phyloP scores from a whole-genome alignment of 2,329 filamentous ascomycete species.

The Fusarium coicis region DNA sequence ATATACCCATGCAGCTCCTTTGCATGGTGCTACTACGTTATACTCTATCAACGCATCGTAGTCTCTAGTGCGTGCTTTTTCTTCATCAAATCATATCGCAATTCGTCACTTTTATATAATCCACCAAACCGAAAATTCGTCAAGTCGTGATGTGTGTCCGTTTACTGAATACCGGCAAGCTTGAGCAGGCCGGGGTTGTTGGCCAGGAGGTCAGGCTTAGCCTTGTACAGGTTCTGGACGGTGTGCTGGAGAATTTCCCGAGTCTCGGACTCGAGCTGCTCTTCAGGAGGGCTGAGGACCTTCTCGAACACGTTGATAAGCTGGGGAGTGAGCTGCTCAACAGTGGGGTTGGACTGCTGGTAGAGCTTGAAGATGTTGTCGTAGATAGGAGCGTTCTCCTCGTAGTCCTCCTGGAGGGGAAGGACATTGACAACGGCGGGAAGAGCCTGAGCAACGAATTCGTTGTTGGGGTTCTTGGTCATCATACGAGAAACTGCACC shows the following conservation, averaged over 20 bases:
- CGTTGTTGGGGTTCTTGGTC: constrained; percentile 82
- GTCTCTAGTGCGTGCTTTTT: constrained; percentile 31
- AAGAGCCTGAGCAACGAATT: constrained; percentile 84
- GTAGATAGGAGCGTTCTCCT: constrained; percentile 96
- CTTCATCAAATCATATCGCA: constrained; percentile 44
- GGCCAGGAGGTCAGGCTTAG: constrained; percentile 48
- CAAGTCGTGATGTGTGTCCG: constrained; percentile 25
- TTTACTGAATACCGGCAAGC: constrained; percentile 46
- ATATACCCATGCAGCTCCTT: constrained; percentile 18
- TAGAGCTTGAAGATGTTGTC: constrained; percentile 90
- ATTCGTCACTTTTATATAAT: constrained; percentile 30
- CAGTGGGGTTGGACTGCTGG: constrained; percentile 73
- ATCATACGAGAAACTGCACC: constrained; percentile 95
- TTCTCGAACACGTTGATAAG: constrained; percentile 78
- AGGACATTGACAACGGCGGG: constrained; percentile 82
- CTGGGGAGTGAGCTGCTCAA: constrained; percentile 75
- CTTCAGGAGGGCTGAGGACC: constrained; percentile 76
- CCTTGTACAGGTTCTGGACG: constrained; percentile 61
- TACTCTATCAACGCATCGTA: constrained; percentile 37
- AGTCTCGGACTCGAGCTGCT: constrained; percentile 80
- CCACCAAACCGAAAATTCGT: constrained; percentile 27
- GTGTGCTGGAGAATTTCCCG: constrained; percentile 73
- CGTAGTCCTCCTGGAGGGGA: constrained; percentile 91
- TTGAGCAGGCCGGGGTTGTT: constrained; percentile 48
- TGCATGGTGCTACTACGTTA: constrained; percentile 27